A percentile compares a stretch with the other conserved stretches of the same genome.
Conservation (phyloP, 306 rosid genomes). For the Ceratonia siliqua region DNA sequence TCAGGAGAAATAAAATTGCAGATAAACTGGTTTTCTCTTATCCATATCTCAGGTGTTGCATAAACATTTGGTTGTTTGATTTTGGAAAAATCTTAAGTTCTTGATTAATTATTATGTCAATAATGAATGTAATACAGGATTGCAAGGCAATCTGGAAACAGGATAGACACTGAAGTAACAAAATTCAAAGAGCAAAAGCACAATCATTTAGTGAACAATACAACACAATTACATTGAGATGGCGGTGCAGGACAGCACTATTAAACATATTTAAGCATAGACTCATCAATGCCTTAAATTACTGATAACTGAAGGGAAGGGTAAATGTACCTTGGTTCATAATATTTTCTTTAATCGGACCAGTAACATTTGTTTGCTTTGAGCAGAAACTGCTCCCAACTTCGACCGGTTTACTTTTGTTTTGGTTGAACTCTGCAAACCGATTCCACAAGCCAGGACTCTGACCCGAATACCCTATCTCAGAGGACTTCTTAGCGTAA, state of each 20-base stretch:
- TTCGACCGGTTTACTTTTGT: constrained; percentile 41
- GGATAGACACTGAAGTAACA: not conserved
- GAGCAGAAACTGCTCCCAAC: constrained; percentile 43
- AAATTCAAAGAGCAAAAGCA: not conserved
- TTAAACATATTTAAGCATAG: not conserved
- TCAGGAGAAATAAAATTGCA: no score
- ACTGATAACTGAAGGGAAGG: not conserved
- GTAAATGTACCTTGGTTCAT: constrained; percentile 48
- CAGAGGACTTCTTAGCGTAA: constrained; percentile 18
- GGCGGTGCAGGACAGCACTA: not conserved
- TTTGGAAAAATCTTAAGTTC: no score
- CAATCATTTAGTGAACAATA: not conserved
- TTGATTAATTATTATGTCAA: no score
- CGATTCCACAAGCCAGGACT: constrained; percentile 47
- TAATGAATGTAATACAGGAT: not conserved
- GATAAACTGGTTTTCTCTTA: no score
- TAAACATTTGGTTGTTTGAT: no score
- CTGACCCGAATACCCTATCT: constrained; percentile 32
- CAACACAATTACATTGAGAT: not conserved
- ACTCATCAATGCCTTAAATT: not conserved
- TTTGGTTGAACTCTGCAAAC: constrained; percentile 40
- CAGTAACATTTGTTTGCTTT: constrained; percentile 33
- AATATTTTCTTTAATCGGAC: constrained; percentile 33
- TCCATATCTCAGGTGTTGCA: no score
- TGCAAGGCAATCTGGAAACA: not conserved